Percentiles rank a stretch among this genome's conserved stretches.
Evolutionary conservation across 192 early-diverging fungal species (phyloP).

Genomic region (Linnemannia exigua): DNA sequence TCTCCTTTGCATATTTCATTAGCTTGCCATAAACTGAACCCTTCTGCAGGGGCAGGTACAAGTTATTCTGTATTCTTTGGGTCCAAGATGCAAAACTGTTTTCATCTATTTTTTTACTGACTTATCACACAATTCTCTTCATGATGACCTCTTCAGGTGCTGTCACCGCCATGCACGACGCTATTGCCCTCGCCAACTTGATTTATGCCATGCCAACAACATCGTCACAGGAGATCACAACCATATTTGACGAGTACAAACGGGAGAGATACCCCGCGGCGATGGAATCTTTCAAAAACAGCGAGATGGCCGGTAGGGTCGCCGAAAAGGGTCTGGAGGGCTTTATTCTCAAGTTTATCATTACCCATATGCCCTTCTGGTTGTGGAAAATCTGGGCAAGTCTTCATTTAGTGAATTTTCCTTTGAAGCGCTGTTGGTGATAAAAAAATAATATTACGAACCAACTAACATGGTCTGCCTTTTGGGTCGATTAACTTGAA

Average conservation of each 20-base stretch:
- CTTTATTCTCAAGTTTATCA: no score
- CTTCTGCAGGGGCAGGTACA: neutral
- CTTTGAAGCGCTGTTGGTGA: no score
- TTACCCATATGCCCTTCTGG: no score
- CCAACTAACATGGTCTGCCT: no score
- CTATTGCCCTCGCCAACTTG: conserved; percentile 1
- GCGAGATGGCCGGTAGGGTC: neutral
- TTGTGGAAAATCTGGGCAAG: no score
- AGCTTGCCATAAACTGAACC: conserved; percentile 22
- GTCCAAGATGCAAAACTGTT: neutral
- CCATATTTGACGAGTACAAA: conserved; percentile 8
- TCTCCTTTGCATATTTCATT: neutral
- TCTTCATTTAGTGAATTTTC: no score
- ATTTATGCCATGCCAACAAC: neutral
- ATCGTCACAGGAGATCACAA: neutral
- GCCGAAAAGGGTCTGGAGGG: neutral
- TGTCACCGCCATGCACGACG: conserved; percentile 6
- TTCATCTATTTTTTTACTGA: no score
- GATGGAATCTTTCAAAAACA: conserved; percentile 12
- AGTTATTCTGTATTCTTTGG: neutral
- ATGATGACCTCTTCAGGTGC: neutral
- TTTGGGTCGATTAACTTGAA: no score
- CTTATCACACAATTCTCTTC: no score
- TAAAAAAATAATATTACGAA: no score
- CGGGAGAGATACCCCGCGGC: conserved; percentile 14